phyloP scores from a whole-genome alignment of 495 filamentous ascomycete genomes.

The Letharia columbiana region DNA sequence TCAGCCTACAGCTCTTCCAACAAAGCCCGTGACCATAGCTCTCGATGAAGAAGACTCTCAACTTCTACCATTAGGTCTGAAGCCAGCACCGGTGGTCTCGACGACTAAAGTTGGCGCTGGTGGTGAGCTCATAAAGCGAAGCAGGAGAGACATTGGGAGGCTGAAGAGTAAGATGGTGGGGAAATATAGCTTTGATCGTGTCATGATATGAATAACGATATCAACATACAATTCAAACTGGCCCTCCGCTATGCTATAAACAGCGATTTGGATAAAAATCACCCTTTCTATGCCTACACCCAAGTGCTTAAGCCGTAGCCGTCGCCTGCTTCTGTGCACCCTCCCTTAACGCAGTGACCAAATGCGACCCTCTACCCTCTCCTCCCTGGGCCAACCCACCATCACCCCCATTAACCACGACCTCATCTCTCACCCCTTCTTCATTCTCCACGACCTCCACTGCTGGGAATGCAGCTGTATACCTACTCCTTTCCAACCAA shows the following conservation, averaged over 20 bases:
- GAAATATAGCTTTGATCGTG: conserved; percentile 68
- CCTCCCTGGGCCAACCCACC: background rate
- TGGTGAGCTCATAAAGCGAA: conserved; percentile 54
- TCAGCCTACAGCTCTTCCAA: conserved; percentile 26
- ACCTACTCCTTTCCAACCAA: conserved; percentile 31
- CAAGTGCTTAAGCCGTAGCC: conserved; percentile 2
- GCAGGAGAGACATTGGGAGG: conserved; percentile 59
- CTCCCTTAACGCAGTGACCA: background rate
- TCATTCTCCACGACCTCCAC: conserved; percentile 1
- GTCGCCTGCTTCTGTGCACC: background rate
- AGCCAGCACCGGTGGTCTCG: conserved; percentile 48
- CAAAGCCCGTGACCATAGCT: conserved; percentile 16
- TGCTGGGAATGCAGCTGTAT: conserved; percentile 24
- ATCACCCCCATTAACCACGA: background rate
- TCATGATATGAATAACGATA: conserved; percentile 41
- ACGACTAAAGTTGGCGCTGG: conserved; percentile 52
- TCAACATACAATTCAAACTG: background rate
- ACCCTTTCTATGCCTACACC: background rate
- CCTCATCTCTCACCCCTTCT: background rate
- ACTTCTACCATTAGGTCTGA: conserved; percentile 64
- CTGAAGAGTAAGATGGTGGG: conserved; percentile 62
- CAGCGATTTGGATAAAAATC: background rate
- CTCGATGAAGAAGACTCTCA: conserved; percentile 29
- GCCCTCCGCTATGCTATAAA: background rate
- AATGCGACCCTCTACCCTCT: background rate